A percentile compares a stretch with the other conserved stretches of the same genome.
Conservation (phyloP, 2,329 filamentous ascomycete genomes). For the Beauveria sp. region DNA sequence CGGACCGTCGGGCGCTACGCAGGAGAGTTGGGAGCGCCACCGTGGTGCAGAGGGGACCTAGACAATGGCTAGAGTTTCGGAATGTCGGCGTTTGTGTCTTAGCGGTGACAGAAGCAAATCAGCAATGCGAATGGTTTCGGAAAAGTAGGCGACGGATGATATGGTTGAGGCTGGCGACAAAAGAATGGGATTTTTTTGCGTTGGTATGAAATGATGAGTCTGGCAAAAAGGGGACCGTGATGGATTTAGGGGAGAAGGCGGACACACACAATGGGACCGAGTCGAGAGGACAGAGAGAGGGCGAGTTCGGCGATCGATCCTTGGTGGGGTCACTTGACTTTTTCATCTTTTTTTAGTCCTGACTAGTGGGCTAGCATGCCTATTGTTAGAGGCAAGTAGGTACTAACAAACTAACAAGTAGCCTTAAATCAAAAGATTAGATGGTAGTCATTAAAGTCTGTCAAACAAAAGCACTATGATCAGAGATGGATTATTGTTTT, state of each 20-base stretch:
- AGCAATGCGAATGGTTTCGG: not conserved
- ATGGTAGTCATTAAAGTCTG: too few relatives aligned
- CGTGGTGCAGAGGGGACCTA: conserved; percentile 2
- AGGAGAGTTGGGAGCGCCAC: conserved; percentile 4
- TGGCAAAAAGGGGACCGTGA: not conserved
- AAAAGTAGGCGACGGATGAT: not conserved
- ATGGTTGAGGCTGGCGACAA: not conserved
- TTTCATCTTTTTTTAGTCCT: not conserved
- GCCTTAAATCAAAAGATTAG: too few relatives aligned
- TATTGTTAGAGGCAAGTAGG: too few relatives aligned
- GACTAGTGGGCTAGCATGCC: too few relatives aligned
- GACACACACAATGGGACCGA: not conserved
- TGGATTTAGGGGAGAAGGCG: conserved; percentile 1
- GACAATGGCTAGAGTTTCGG: not conserved
- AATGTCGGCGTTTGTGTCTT: conserved; percentile 4
- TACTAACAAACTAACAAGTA: too few relatives aligned
- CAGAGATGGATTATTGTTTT: too few relatives aligned
- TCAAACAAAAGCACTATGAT: too few relatives aligned
- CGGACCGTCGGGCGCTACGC: conserved; percentile 6
- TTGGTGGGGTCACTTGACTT: not conserved
- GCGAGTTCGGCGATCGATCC: too few relatives aligned
- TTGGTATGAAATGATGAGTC: not conserved
- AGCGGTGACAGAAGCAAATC: not conserved
- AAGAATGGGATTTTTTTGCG: not conserved
- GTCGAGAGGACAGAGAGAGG: not conserved